Conservation (phyloP, 306 rosid species). For the Geum urbanum region DNA sequence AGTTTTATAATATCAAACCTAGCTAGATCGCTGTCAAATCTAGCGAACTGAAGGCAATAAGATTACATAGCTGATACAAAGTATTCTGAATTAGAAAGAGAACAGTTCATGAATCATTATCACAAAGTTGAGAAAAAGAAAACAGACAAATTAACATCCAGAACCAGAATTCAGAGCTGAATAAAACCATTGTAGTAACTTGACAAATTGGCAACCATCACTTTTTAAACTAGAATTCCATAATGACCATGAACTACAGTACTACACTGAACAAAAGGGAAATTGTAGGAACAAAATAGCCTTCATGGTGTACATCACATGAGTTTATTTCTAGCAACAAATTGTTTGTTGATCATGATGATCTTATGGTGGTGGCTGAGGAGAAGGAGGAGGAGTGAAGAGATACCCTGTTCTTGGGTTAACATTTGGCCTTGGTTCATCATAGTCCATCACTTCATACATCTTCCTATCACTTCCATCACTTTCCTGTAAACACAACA, state of each 20-base stretch:
- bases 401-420: slow-evolving; percentile 54
- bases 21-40: not conserved
- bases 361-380: slow-evolving; percentile 21
- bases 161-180: not conserved
- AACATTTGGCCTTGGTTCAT: slow-evolving; percentile 65
- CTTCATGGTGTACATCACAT: not conserved
- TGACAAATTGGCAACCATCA: not conserved
- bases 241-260: not conserved
- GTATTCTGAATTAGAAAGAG: not conserved
- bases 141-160: not conserved
- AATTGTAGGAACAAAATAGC: not conserved
- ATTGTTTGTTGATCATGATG: slow-evolving; percentile 1
- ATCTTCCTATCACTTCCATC: slow-evolving; percentile 8
- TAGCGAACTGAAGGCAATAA: not conserved
- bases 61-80: not conserved
- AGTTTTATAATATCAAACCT: not conserved
- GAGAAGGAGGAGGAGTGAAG: slow-evolving; percentile 49
- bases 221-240: not conserved
- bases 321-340: slow-evolving; percentile 8
- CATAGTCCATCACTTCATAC: slow-evolving; percentile 52
- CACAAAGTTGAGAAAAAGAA: not conserved
- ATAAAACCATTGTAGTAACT: not conserved
- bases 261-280: not conserved
- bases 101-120: not conserved
- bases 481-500: slow-evolving; percentile 35